Conservation (phyloP, 1,284 basidiomycete species). For the Sanghuangporus sanghuang region DNA sequence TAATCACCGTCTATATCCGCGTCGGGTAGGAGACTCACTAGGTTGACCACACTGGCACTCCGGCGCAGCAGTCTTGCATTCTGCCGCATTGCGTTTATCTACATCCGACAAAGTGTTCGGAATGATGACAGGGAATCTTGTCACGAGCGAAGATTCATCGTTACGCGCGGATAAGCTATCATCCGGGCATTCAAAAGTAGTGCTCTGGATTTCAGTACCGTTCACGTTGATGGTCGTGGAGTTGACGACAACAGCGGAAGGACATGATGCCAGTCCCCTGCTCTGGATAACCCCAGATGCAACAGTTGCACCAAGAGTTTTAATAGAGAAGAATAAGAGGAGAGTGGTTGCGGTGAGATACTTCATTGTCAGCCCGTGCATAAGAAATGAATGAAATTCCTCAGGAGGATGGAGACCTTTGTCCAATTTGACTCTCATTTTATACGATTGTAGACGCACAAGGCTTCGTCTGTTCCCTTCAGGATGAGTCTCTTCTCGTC, state of each 20-base stretch:
- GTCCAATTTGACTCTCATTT: background rate
- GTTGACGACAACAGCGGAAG: conserved; percentile 10
- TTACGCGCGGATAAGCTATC: background rate
- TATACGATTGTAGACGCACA: background rate
- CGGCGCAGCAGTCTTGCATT: conserved; percentile 12
- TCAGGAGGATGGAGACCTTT: background rate
- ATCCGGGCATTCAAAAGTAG: conserved; percentile 14
- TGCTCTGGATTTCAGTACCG: conserved; percentile 8
- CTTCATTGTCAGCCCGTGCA: conserved; percentile 2
- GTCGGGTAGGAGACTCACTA: conserved; percentile 18
- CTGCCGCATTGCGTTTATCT: conserved; percentile 5
- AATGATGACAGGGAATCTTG: background rate
- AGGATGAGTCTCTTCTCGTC: too few relatives aligned
- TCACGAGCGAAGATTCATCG: background rate
- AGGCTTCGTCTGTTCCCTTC: too few relatives aligned
- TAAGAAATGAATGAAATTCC: background rate
- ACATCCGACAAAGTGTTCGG: background rate
- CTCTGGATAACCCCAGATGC: background rate
- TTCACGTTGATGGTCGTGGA: conserved; percentile 6
- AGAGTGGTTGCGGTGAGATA: background rate
- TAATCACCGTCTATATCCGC: background rate
- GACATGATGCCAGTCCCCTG: conserved; percentile 6
- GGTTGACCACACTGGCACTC: conserved; percentile 21
- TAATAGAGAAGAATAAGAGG: background rate
- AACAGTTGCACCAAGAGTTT: conserved; percentile 1